Conservation (phyloP, 2,329 filamentous ascomycete species). For the Biscogniauxia mediterranea region DNA sequence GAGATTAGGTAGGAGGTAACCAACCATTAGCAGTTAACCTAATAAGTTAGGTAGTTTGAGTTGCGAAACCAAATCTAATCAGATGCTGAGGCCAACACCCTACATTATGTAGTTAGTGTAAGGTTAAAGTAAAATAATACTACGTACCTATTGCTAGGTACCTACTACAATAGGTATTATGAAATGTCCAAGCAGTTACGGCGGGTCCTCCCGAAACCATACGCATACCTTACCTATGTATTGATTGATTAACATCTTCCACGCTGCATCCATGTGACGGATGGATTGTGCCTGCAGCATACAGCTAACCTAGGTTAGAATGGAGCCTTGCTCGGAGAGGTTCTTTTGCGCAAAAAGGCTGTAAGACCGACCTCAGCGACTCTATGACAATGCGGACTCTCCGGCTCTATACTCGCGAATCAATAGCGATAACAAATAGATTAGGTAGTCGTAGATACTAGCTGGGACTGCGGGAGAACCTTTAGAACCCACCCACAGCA, state of each 20-base stretch:
- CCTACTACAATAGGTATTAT: not conserved
- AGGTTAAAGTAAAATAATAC: no score
- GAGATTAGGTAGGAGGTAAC: not conserved
- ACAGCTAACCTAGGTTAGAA: no score
- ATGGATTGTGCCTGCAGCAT: not conserved
- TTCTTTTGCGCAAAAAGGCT: no score
- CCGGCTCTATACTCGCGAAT: no score
- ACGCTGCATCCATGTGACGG: not conserved
- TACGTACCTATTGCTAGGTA: no score
- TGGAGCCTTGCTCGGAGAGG: no score
- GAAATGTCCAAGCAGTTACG: not conserved
- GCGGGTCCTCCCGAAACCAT: conserved; percentile 1
- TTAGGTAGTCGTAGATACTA: not conserved
- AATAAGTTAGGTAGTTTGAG: not conserved
- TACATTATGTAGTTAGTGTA: not conserved
- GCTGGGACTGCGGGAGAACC: not conserved
- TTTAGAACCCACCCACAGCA: no score
- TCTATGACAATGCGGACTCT: no score
- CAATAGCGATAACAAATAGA: not conserved
- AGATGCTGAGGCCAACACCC: not conserved
- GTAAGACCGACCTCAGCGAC: no score
- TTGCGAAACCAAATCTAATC: not conserved
- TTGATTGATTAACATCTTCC: not conserved
- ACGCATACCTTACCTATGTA: no score
- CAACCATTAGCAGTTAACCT: no score